Evolutionary conservation across 805 yeast species (phyloP).

Genomic region (Tetrapisispora arboricola): DNA sequence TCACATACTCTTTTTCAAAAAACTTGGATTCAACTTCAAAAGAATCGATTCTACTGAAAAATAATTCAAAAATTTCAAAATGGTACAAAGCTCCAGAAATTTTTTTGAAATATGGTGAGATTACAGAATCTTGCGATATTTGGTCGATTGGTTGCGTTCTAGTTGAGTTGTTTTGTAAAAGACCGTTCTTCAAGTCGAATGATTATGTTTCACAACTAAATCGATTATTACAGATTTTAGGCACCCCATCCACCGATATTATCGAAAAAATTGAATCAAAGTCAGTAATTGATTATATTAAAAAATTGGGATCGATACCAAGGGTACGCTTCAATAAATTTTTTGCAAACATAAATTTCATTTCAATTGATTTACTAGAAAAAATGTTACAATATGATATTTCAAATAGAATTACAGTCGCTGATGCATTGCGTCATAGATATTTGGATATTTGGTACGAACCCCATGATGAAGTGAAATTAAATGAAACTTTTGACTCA

Average conservation of each 20-base stretch:
- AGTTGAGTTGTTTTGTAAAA: constrained; percentile 85
- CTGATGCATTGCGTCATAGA: constrained; percentile 81
- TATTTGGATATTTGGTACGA: constrained; percentile 86
- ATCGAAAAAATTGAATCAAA: constrained; percentile 64
- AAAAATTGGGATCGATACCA: constrained; percentile 74
- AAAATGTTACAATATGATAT: constrained; percentile 84
- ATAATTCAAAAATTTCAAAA: constrained; percentile 95
- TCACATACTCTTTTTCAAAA: constrained; percentile 71
- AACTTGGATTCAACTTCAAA: constrained; percentile 70
- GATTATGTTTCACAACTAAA: constrained; percentile 93
- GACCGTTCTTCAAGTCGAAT: constrained; percentile 85
- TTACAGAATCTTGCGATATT: constrained; percentile 91
- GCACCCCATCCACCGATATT: constrained; percentile 77
- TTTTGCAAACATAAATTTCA: constrained; percentile 79
- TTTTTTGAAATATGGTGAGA: constrained; percentile 86
- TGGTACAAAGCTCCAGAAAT: constrained; percentile 99
- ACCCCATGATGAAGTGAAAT: constrained; percentile 80
- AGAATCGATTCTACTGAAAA: constrained; percentile 80
- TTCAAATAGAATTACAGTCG: constrained; percentile 69
- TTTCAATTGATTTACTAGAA: constrained; percentile 71
- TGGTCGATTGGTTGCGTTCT: constrained; percentile 98
- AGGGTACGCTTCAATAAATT: constrained; percentile 60
- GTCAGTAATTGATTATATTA: constrained; percentile 85
- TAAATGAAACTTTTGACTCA: constrained; percentile 74
- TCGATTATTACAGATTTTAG: constrained; percentile 74